Base-by-base conservation (phyloP, 495 filamentous ascomycete species). In the Penicillium paradoxum region DNA sequence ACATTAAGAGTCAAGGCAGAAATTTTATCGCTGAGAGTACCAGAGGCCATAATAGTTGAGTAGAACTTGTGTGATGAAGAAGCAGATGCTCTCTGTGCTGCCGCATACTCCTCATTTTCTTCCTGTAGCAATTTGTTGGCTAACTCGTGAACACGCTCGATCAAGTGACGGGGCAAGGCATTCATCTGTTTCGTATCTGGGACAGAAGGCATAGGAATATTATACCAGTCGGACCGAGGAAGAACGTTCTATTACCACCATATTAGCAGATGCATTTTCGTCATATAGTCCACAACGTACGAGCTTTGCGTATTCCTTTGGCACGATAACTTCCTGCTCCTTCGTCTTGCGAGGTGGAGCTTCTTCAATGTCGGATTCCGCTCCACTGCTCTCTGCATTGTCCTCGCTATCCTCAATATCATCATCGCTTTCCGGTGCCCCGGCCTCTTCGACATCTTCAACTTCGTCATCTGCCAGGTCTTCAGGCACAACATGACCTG, bases 1-100 rank as follows among this genome's bases (percentile, higher is more conserved):
- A 96, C 85, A 21, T 90, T 86, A 41, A 98, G 75, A 1, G 93
- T 98, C 58, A 97, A 72, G 6, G 93, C 93, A 3, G 95, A 97
- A 25, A 97, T 88, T 68, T 96, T 97, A 71, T 98, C 93, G 30
- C 90, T 93, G 46, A 96, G 79, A 7, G 95, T 98, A 73, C 93
- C 93, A 1, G 91, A 90, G 14, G 90, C 73, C 93, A 98, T 97
- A 66, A 98, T 95, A 5, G 90, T 95, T 2, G 88, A 87, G 73
- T 97, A 83, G 75, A 97, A 98, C 68, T 87, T 93, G 63, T 91
- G 85, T 9, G 91, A 88, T 1, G 93, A 96, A 37, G 88, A 86
- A 19, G 80, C 72, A 1, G 77, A 76, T 9, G 73, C 67, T 49
- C 78, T 57, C 57, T 79, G 56, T 61, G 78, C 69, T 33, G 71